These are phyloP conservation scores for Hordeum vulgare DNA, from an alignment of 176 grass and related monocot genomes.

Conservation along the genomic window MorexV3_pseudomolecules_assembly NC_058522.1:527870961-527871460, in stretches of 20 bases:
- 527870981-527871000: conserved; percentile 12
- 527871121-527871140: conserved; percentile 53
- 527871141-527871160: conserved; percentile 46
- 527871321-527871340: neutral
- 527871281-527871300: neutral
- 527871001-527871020: conserved; percentile 65
- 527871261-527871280: neutral
- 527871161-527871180: conserved; percentile 65
- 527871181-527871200: conserved; percentile 53
- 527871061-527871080: conserved; percentile 62
- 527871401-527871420: neutral
- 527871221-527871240: neutral
- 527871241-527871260: neutral
- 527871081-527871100: conserved; percentile 36
- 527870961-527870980: neutral
- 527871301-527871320: neutral
- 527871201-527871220: neutral
- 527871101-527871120: conserved; percentile 73
- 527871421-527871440: neutral
- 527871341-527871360: neutral
- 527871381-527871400: neutral
- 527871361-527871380: neutral
- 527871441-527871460: neutral
- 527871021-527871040: conserved; percentile 66
- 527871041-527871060: conserved; percentile 51